phyloP scores from a whole-genome alignment of 2,329 filamentous ascomycete genomes.

The Penicillium sp. region DNA sequence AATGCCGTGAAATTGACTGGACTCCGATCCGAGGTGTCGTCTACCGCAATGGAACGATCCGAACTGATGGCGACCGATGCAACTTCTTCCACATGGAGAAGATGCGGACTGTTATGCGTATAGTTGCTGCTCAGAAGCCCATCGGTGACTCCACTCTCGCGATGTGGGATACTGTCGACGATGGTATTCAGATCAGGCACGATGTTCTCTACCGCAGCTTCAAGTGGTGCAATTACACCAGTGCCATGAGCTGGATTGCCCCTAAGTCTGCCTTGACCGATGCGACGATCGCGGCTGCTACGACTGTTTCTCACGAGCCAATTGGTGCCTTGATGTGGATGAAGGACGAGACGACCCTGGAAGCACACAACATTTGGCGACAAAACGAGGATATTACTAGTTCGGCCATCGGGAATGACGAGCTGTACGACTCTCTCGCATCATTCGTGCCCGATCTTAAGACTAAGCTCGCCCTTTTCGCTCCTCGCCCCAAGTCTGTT shows the following conservation, averaged over 20 bases:
- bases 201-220: slow-evolving; percentile 3
- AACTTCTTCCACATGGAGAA: slow-evolving; percentile 1
- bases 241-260: slow-evolving; percentile 3
- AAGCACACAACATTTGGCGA: not conserved
- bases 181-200: not conserved
- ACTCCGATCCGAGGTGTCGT: not conserved
- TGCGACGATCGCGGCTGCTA: not conserved
- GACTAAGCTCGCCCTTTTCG: not conserved
- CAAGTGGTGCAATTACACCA: slow-evolving; percentile 3
- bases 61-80: not conserved
- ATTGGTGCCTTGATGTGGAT: slow-evolving; percentile 5
- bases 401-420: not conserved
- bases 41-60: slow-evolving; percentile 1
- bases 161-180: slow-evolving; percentile 3
- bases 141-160: slow-evolving; percentile 1
- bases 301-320: not conserved
- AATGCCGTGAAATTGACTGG: slow-evolving; percentile 6
- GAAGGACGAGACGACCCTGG: slow-evolving; percentile 2
- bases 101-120: slow-evolving; percentile 1
- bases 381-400: not conserved
- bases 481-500: not conserved
- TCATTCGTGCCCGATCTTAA: not conserved
- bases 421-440: not conserved
- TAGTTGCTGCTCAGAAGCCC: slow-evolving; percentile 1
- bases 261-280: slow-evolving; percentile 1